Base-by-base conservation (phyloP, 768 basidiomycete genomes). In the Leccinum longicurvipes region DNA sequence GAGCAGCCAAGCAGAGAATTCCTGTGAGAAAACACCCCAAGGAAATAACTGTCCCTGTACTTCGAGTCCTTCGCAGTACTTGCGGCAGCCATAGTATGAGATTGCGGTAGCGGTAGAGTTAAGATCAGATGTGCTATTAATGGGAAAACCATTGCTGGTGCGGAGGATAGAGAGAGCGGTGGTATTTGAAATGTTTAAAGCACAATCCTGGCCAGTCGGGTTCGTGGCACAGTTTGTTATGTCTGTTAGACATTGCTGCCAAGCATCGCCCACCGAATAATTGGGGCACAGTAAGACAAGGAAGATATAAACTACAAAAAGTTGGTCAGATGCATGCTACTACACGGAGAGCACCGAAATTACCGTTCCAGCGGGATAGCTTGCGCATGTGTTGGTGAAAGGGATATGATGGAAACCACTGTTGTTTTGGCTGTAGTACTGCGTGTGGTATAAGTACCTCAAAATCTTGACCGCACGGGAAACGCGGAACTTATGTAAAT, bases 1-100 rank as follows among this genome's bases (percentile, higher is more conserved):
- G 6, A 81, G 53, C 1, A 81, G 65, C 79, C 79, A 81, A 0
- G 76, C 60, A 10, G 71, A 67, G 58, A 75, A 79, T 46, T 76
- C 67, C 44, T 76, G 74, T 0, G 67, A 47, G 49, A 68, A 69
- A 2, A 25, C 27, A 2, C 15, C 17, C 65, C 65, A 67, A 11
- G 15, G 25, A n/a, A 69, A 69, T 9, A 57, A 17, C 11, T 57
- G n/a, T n/a, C n/a, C 52, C 21, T 60, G 50, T 1, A 50, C 47
- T 7, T 0, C n/a, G n/a, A n/a, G n/a, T n/a, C n/a, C 3, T 32
- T 65, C 65, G 25, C 67, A 68, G 17, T 27, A 12, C 0, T 6
- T 1, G 11, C 3, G 1, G 24, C 67, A 68, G 6, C 55, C 47
- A 10, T 1, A 0, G 4, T 51, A 59, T 4, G 51, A 54, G 19